Evolutionary conservation across 108 stramenopile genomes (phyloP).

Genomic region (Skeletonema menzelii): DNA sequence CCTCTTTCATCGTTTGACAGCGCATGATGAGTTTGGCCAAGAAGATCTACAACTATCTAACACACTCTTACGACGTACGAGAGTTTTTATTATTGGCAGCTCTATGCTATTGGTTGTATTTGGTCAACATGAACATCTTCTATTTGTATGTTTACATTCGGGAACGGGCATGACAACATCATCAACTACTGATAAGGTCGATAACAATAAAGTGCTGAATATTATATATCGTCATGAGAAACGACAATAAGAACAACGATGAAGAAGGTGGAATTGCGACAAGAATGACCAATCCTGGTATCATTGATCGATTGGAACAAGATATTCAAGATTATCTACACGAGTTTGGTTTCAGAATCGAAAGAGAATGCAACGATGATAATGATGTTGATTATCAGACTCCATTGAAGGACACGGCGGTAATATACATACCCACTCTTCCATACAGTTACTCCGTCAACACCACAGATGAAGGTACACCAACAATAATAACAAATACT

Average conservation of each 20-base stretch:
- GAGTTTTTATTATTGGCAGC: background rate
- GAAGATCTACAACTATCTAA: background rate
- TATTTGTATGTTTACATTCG: too few relatives aligned
- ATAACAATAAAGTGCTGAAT: too few relatives aligned
- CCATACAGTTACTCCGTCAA: background rate
- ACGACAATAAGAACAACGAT: background rate
- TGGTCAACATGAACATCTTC: too few relatives aligned
- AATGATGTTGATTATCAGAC: background rate
- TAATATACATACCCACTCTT: background rate
- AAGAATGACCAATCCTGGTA: slow-evolving; percentile 43
- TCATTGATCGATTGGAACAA: slow-evolving; percentile 35
- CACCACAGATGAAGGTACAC: background rate
- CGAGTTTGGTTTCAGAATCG: slow-evolving; percentile 26
- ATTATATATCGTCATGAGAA: background rate
- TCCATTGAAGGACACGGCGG: background rate
- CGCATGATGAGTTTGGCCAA: too few relatives aligned
- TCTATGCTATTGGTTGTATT: background rate
- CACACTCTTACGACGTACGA: background rate
- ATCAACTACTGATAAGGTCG: too few relatives aligned
- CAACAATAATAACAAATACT: background rate
- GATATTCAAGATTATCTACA: slow-evolving; percentile 37
- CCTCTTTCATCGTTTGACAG: too few relatives aligned
- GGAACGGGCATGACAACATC: too few relatives aligned
- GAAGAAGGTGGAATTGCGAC: slow-evolving; percentile 13
- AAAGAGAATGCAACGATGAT: background rate